phyloP scores from a whole-genome alignment of 306 rosid genomes.

The Chamaecrista fasciculata region DNA sequence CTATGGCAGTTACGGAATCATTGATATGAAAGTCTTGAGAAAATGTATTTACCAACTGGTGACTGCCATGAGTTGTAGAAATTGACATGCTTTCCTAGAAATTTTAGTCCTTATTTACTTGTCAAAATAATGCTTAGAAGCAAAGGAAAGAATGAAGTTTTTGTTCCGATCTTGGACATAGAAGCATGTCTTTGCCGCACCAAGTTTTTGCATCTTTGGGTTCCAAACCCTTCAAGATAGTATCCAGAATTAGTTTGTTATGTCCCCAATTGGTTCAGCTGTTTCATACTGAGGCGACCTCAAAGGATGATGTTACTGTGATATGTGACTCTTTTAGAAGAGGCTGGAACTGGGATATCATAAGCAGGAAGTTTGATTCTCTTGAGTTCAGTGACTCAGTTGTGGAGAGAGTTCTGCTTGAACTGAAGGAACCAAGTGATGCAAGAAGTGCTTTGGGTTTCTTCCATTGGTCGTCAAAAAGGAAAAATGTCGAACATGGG shows the following conservation, averaged over 20 bases:
- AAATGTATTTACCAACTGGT: neutral
- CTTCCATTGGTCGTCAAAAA: conserved; percentile 72
- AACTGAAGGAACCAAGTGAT: conserved; percentile 54
- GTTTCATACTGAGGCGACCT: conserved; percentile 22
- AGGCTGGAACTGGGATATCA: conserved; percentile 55
- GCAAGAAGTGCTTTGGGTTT: conserved; percentile 69
- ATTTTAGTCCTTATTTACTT: neutral
- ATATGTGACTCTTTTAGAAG: conserved; percentile 49
- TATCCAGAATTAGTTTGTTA: neutral
- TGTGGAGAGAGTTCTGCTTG: conserved; percentile 46
- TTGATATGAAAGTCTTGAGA: neutral
- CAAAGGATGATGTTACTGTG: conserved; percentile 17
- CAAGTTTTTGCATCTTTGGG: conserved; percentile 25
- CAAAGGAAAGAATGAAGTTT: neutral
- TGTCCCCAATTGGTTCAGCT: conserved; percentile 9
- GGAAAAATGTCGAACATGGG: conserved; percentile 46
- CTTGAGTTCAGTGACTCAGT: conserved; percentile 36
- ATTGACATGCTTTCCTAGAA: neutral
- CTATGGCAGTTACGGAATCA: neutral
- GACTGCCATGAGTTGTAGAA: neutral
- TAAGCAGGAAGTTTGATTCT: conserved; percentile 40
- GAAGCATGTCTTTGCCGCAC: conserved; percentile 25
- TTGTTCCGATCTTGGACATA: neutral
- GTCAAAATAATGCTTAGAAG: neutral
- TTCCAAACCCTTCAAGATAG: conserved; percentile 22